phyloP scores from a whole-genome alignment of 306 rosid genomes.

The Styphnolobium japonicum region DNA sequence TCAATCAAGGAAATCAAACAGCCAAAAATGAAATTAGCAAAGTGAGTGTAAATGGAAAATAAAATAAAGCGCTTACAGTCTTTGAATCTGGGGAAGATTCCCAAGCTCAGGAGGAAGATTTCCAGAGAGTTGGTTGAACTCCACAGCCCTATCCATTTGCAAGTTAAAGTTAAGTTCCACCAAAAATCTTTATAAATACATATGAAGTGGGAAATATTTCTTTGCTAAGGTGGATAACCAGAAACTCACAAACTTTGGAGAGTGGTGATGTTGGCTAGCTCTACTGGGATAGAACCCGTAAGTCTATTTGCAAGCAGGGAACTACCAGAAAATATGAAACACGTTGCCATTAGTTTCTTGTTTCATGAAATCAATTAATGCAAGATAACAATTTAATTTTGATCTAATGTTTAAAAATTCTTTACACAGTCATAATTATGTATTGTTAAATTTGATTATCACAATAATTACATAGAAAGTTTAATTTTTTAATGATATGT shows the following conservation, averaged over 20 bases:
- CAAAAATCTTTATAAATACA: neutral
- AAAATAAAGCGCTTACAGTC: constrained; percentile 45
- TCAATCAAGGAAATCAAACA: neutral
- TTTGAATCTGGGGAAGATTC: constrained; percentile 38
- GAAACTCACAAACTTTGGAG: constrained; percentile 64
- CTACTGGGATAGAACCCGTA: constrained; percentile 63
- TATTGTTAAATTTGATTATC: too few species aligned
- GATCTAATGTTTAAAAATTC: too few species aligned
- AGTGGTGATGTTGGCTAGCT: constrained; percentile 61
- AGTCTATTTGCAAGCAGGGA: constrained; percentile 60
- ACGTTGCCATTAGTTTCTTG: neutral
- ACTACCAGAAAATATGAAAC: constrained; percentile 35
- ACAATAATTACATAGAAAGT: too few species aligned
- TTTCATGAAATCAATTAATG: neutral
- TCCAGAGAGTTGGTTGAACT: constrained; percentile 56
- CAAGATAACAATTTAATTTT: neutral
- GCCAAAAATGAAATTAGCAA: neutral
- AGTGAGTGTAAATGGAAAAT: neutral
- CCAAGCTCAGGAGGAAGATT: constrained; percentile 67
- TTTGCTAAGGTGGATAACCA: neutral
- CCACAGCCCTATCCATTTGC: constrained; percentile 45
- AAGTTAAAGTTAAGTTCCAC: constrained; percentile 11
- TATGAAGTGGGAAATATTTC: neutral
- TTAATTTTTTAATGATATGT: too few species aligned
- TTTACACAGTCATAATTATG: too few species aligned